Evolutionary conservation across 2,329 filamentous ascomycete genomes (phyloP).

Genomic region (Pezicula carpinea): DNA sequence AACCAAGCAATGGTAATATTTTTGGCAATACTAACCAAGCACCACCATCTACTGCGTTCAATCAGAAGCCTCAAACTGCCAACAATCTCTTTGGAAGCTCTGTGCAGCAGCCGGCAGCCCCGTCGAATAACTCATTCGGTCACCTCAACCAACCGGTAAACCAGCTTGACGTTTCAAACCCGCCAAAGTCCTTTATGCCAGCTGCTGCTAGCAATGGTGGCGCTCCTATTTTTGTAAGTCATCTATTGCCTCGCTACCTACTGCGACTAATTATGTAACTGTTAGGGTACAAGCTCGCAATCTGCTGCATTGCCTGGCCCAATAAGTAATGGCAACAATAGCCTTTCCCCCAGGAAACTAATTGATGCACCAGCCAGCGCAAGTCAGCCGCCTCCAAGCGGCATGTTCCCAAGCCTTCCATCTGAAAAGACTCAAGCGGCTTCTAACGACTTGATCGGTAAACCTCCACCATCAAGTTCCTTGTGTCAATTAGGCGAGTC

Average conservation of each 20-base stretch:
- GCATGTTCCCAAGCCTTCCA: slow-evolving; percentile 11
- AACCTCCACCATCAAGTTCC: not conserved
- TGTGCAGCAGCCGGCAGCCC: not conserved
- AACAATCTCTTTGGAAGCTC: not conserved
- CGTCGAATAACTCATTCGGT: not conserved
- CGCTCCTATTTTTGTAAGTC: too few relatives aligned
- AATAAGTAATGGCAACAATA: slow-evolving; percentile 2
- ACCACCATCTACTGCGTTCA: not conserved
- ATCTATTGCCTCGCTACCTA: too few relatives aligned
- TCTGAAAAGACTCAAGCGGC: not conserved
- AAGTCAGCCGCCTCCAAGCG: slow-evolving; percentile 11
- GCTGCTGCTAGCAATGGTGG: too few relatives aligned
- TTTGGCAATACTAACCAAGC: slow-evolving; percentile 8
- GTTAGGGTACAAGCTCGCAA: not conserved
- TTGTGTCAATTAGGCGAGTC: not conserved
- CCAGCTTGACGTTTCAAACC: not conserved
- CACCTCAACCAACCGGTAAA: not conserved
- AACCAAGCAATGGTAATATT: slow-evolving; percentile 19
- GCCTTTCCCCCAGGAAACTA: slow-evolving; percentile 13
- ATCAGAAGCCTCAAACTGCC: not conserved
- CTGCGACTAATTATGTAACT: not conserved
- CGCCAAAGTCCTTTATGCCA: not conserved
- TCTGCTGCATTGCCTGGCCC: not conserved
- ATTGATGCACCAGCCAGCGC: slow-evolving; percentile 11
- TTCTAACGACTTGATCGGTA: not conserved